Evolutionary conservation across 495 filamentous ascomycete species (phyloP).

Genomic region (Filosporella fistucella): DNA sequence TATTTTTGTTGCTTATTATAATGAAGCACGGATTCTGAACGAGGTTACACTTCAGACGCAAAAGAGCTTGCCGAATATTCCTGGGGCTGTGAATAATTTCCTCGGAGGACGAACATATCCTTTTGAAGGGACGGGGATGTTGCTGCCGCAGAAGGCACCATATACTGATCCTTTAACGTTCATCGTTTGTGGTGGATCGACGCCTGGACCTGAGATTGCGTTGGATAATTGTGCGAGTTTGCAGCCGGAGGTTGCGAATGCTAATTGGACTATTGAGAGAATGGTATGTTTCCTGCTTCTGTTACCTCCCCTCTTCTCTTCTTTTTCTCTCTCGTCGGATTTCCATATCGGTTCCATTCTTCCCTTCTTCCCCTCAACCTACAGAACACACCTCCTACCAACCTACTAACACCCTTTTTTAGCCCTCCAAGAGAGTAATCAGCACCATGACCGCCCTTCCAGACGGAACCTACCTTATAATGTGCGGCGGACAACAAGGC

Average conservation of each 20-base stretch:
- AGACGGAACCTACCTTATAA: conserved; percentile 60
- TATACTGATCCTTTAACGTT: conserved; percentile 49
- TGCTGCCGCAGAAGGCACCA: conserved; percentile 53
- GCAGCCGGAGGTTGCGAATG: conserved; percentile 47
- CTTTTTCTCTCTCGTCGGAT: conserved; percentile 20
- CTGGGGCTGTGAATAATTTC: conserved; percentile 54
- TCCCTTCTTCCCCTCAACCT: conserved; percentile 14
- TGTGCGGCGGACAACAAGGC: conserved; percentile 56
- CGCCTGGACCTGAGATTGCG: conserved; percentile 33
- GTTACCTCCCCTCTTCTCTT: too few species aligned
- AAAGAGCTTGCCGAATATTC: conserved; percentile 52
- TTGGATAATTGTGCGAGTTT: conserved; percentile 63
- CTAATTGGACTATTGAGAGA: conserved; percentile 57
- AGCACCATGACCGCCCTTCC: conserved; percentile 60
- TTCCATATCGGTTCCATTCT: not conserved
- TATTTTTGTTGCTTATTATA: conserved; percentile 63
- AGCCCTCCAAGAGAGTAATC: conserved; percentile 56
- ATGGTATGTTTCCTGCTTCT: conserved; percentile 32
- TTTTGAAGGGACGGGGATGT: conserved; percentile 52
- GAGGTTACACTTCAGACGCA: conserved; percentile 48
- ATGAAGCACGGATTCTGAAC: conserved; percentile 58
- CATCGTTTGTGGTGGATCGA: conserved; percentile 59
- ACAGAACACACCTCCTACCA: too few species aligned
- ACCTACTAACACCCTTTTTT: not conserved
- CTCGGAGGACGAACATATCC: conserved; percentile 59